Evolutionary conservation across 345 rosid species (phyloP).

Genomic region (Lagerstroemia speciosa): DNA sequence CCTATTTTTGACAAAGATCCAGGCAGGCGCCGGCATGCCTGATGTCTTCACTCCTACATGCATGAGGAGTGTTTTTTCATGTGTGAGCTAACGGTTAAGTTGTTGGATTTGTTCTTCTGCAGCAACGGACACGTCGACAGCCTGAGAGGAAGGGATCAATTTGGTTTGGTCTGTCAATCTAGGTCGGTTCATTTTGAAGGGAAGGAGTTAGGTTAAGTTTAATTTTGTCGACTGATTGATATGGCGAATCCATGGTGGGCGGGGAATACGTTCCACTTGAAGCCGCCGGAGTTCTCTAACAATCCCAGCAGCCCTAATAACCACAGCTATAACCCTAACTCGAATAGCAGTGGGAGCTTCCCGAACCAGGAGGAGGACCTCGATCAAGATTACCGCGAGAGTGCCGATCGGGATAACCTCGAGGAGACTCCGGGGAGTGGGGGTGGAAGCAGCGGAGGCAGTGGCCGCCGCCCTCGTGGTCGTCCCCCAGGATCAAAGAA

Average conservation of each 20-base stretch:
- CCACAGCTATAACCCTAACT: slow-evolving; percentile 19
- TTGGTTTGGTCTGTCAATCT: too few species aligned
- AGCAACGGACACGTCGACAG: too few species aligned
- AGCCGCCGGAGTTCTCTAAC: slow-evolving; percentile 46
- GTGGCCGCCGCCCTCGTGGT: slow-evolving; percentile 69
- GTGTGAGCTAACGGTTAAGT: too few species aligned
- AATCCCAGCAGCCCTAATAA: slow-evolving; percentile 29
- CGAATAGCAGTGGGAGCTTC: slow-evolving; percentile 11
- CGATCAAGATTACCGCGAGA: not conserved
- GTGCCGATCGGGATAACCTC: not conserved
- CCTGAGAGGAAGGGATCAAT: too few species aligned
- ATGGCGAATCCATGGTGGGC: slow-evolving; percentile 95
- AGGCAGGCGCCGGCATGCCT: too few species aligned
- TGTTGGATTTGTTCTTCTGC: too few species aligned
- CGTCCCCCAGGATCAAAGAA: slow-evolving; percentile 87
- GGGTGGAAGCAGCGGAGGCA: slow-evolving; percentile 32
- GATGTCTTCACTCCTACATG: too few species aligned
- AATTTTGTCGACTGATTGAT: too few species aligned
- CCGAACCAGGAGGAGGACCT: slow-evolving; percentile 41
- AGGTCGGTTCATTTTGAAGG: too few species aligned
- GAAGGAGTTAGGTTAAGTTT: too few species aligned
- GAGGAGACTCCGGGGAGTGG: not conserved
- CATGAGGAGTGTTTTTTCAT: too few species aligned
- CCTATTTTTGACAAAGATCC: too few species aligned
- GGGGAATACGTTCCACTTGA: slow-evolving; percentile 34